Percentiles rank a stretch among this genome's conserved stretches.
These are phyloP conservation scores for Taphrina confusa DNA, from an alignment of 1,139 yeast species.

Conservation along the genomic window DNA sequence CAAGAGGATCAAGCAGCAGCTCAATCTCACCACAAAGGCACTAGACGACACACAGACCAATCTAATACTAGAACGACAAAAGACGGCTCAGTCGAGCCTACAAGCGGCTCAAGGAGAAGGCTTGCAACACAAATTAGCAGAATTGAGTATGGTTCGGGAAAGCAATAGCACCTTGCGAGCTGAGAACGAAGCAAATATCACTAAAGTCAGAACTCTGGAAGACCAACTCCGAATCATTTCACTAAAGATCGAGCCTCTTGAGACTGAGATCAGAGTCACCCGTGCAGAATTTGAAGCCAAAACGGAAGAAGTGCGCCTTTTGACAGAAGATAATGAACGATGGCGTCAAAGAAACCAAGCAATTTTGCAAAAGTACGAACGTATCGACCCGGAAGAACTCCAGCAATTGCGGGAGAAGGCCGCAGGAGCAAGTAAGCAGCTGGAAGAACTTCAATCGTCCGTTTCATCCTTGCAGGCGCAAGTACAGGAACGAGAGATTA, in stretches of 20 bases:
- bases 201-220: constrained; percentile 47
- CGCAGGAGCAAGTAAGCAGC: constrained; percentile 7
- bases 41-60: constrained; percentile 45
- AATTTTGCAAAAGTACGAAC: constrained; percentile 53
- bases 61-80: constrained; percentile 47
- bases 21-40: constrained; percentile 44
- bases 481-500: background rate
- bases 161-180: constrained; percentile 68
- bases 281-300: constrained; percentile 51
- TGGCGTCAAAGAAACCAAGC: constrained; percentile 59
- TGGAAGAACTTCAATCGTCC: background rate
- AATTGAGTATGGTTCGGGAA: constrained; percentile 69
- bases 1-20: constrained; percentile 50
- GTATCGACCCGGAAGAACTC: constrained; percentile 54
- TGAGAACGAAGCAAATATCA: constrained; percentile 50
- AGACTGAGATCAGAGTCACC: constrained; percentile 47
- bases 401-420: constrained; percentile 44
- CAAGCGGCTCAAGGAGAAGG: constrained; percentile 51
- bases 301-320: constrained; percentile 49
- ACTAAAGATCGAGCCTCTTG: constrained; percentile 47
- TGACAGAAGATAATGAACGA: constrained; percentile 52
- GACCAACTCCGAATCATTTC: constrained; percentile 46
- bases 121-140: constrained; percentile 59
- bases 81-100: background rate
- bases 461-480: background rate